Evolutionary conservation across 169 alveolate genomes (phyloP), one percentile per base, ranked within the genome.

Genomic region (Plasmodium gaboni): DNA sequence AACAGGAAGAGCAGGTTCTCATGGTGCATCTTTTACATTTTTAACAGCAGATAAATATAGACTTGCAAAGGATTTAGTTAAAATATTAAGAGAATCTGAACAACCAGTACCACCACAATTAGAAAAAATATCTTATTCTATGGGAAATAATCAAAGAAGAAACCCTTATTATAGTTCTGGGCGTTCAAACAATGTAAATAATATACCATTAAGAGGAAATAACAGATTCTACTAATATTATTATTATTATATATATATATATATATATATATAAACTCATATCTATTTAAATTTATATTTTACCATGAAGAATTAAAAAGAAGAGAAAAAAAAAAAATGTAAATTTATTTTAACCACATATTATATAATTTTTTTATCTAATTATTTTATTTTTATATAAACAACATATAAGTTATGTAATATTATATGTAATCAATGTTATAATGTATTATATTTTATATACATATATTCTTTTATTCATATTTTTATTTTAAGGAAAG

Each of bases 1-100:
- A 70, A 96, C 98, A 57, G 98, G 98, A n/a, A 94, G 99, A 74
- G 99, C 99, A 53, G 99, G 99, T 0, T 96, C 96, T n/a, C 89
- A 88, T 67, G 98, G 99, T 38, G 95, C 95, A 19, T 97, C 99
- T 6, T 95, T 95, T 87, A 95, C 99, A 12, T 97, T 98, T 95
- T 95, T 98, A 87, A 97, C 99, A 22, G 89, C 97, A 1, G 98
- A 97, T 74, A 96, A 97, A 83, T 92, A 92, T 26, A 95, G 98
- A 90, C 76, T 97, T 32, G 99, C 99, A 4, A 96, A 96, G 72
- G 99, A 98, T 44, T 94, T 98, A 51, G 97, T 98, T 42, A 96
- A 95, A 46, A 97, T 98, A 67, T 91, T 98, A 73, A 95, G 96
- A 55, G 98, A 97, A 73, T 98, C 99, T 24, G 96, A 96, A 76